phyloP scores from a whole-genome alignment of 78 protist species.

The Creolimax fragrantissima region DNA sequence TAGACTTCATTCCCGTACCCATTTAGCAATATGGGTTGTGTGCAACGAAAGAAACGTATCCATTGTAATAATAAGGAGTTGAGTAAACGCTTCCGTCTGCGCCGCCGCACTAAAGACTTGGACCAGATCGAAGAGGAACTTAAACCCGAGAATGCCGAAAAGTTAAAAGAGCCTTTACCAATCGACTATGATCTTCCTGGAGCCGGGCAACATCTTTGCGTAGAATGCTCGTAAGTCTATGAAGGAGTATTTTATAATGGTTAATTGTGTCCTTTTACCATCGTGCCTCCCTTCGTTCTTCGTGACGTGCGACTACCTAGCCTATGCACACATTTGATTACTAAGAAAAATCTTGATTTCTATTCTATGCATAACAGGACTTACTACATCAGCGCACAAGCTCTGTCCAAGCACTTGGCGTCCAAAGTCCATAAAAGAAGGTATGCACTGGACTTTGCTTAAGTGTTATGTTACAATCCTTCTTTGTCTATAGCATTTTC shows the following conservation, averaged over 20 bases:
- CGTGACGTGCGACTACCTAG: too few species aligned
- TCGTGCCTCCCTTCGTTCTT: too few species aligned
- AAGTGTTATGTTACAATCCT: too few species aligned
- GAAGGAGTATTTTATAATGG: too few species aligned
- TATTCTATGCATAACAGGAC: not conserved
- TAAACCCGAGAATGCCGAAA: not conserved
- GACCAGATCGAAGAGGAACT: conserved; percentile 28
- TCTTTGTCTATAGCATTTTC: too few species aligned
- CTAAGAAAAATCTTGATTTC: too few species aligned
- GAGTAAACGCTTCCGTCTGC: not conserved
- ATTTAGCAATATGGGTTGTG: conserved; percentile 12
- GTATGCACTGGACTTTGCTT: not conserved
- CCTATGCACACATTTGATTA: too few species aligned
- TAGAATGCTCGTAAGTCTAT: conserved; percentile 1
- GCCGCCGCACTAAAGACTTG: not conserved
- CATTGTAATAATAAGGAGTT: not conserved
- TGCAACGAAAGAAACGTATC: not conserved
- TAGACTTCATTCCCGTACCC: too few species aligned
- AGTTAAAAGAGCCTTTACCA: not conserved
- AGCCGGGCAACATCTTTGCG: conserved; percentile 30
- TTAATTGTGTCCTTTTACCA: too few species aligned
- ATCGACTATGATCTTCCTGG: conserved; percentile 29
- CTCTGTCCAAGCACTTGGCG: conserved; percentile 1
- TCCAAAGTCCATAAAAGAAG: conserved; percentile 18
- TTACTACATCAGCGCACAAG: not conserved